phyloP scores from a whole-genome alignment of 345 rosid species.

The Rhizophora mangle region DNA sequence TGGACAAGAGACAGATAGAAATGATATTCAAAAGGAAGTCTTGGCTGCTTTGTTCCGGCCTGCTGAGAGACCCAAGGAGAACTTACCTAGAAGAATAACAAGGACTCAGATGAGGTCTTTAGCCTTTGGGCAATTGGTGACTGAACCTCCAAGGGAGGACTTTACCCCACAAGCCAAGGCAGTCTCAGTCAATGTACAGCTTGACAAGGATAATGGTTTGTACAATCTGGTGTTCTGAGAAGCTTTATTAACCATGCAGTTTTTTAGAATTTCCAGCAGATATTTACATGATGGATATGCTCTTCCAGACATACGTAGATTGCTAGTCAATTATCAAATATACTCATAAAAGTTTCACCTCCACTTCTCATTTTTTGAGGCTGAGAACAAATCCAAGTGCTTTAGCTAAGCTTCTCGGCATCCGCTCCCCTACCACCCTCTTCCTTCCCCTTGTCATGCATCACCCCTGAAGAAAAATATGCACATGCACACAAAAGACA shows the following conservation, averaged over 20 bases:
- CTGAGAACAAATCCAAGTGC: not conserved
- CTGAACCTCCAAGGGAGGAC: constrained; percentile 37
- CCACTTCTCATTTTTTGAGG: not conserved
- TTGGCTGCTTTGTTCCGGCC: constrained; percentile 42
- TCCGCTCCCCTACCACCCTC: not conserved
- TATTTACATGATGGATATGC: not conserved
- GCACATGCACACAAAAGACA: not conserved
- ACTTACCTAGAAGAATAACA: constrained; percentile 26
- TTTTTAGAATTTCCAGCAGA: constrained; percentile 5
- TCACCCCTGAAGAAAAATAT: not conserved
- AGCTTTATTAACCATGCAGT: constrained; percentile 9
- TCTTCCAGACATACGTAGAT: not conserved
- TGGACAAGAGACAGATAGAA: constrained; percentile 24
- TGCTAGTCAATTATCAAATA: not conserved
- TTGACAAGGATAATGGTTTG: constrained; percentile 33
- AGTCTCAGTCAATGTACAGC: constrained; percentile 5
- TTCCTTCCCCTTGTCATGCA: not conserved
- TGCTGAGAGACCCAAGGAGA: constrained; percentile 30
- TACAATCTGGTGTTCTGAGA: not conserved
- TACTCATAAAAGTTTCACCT: not conserved
- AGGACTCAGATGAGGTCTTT: constrained; percentile 25
- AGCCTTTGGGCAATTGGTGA: constrained; percentile 33
- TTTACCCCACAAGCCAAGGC: constrained; percentile 21
- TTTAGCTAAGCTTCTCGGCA: not conserved
- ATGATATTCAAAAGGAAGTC: constrained; percentile 44